Conservation (phyloP, 176 grass and related monocot species). For the Neostapfia colusana region DNA sequence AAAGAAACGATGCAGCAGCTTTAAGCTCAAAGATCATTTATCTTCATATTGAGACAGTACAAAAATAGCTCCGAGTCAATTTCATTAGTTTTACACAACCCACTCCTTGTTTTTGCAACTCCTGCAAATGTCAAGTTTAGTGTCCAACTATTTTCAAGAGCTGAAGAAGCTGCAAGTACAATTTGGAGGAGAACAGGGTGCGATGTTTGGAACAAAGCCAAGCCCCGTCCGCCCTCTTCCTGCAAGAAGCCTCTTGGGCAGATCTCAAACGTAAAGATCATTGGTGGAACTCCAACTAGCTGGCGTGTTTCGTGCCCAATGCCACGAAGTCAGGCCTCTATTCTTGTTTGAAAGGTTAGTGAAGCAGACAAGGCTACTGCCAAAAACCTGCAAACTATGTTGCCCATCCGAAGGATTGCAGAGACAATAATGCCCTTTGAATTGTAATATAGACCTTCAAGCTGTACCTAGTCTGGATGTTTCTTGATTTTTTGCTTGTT, state of each 20-base stretch:
- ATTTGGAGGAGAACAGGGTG: conserved; percentile 63
- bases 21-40: neutral
- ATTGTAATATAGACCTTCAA: conserved; percentile 20
- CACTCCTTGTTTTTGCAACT: neutral
- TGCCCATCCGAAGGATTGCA: conserved; percentile 65
- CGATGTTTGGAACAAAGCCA: conserved; percentile 57
- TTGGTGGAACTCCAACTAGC: conserved; percentile 50
- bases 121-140: conserved; percentile 2
- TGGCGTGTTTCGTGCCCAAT: conserved; percentile 50
- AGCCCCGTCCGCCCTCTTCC: conserved; percentile 67
- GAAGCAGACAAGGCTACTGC: conserved; percentile 37
- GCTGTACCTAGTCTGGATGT: neutral
- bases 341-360: conserved; percentile 64
- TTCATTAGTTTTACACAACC: neutral
- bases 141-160: conserved; percentile 52
- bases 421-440: conserved; percentile 44
- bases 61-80: neutral
- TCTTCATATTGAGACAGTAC: neutral
- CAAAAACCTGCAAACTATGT: conserved; percentile 64
- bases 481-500: conserved; percentile 15
- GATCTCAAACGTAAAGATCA: conserved; percentile 65
- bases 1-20: neutral
- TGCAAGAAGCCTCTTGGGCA: conserved; percentile 77
- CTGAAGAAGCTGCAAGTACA: conserved; percentile 85
- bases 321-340: conserved; percentile 40